A percentile compares a stretch with the other conserved stretches of the same genome.
Evolutionary conservation across 495 filamentous ascomycete genomes (phyloP).

Genomic region (Opeltia flavorubescens): DNA sequence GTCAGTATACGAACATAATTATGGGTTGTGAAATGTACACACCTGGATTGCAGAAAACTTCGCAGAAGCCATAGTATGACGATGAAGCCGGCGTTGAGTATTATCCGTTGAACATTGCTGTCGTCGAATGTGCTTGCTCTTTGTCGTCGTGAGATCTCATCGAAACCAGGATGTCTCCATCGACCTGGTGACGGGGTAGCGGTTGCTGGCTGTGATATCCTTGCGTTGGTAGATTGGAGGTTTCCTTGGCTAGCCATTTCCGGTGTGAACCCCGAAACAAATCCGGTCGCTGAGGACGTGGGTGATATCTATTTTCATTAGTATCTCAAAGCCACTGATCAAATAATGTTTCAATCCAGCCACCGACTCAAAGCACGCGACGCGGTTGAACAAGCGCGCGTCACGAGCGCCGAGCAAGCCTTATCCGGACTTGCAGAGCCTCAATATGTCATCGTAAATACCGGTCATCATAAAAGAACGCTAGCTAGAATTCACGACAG

Average conservation of each 20-base stretch:
- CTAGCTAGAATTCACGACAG: no score
- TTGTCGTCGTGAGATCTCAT: conserved; percentile 64
- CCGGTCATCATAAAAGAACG: no score
- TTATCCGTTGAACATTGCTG: conserved; percentile 47
- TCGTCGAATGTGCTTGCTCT: conserved; percentile 59
- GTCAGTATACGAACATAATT: conserved; percentile 7
- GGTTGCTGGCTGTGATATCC: conserved; percentile 14
- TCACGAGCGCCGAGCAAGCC: no score
- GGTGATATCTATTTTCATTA: no score
- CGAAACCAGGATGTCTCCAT: conserved; percentile 74
- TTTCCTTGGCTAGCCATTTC: conserved; percentile 20
- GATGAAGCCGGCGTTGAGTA: conserved; percentile 48
- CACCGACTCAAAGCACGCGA: no score
- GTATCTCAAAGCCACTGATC: no score
- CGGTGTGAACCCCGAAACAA: neutral
- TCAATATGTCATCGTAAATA: no score
- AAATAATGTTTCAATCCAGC: no score
- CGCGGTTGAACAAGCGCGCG: no score
- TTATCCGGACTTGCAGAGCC: no score
- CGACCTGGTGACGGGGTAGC: conserved; percentile 52
- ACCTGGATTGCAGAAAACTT: conserved; percentile 25
- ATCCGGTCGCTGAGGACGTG: no score
- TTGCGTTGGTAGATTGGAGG: conserved; percentile 15
- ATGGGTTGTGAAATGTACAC: conserved; percentile 13
- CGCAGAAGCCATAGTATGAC: conserved; percentile 29